These are phyloP conservation scores for Tylopilus balloui DNA, from an alignment of 768 basidiomycete species.

Conservation along the genomic window DNA sequence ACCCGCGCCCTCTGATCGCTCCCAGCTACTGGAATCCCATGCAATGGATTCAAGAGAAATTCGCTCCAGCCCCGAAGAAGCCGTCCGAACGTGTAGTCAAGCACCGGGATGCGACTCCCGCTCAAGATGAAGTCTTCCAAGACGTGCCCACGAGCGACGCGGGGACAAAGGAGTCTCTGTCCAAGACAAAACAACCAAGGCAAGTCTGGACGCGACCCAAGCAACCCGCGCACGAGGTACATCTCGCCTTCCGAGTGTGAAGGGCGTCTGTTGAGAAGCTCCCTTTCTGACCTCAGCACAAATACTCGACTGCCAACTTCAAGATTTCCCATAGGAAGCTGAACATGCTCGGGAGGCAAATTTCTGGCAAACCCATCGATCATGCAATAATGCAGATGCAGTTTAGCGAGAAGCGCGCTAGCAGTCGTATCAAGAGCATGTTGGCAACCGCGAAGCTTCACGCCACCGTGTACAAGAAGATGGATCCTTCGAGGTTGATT, in stretches of 20 bases:
- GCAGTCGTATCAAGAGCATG: constrained; percentile 83
- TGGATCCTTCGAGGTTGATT: constrained; percentile 67
- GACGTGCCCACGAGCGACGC: constrained; percentile 24
- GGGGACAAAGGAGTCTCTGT: constrained; percentile 9
- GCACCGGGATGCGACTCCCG: constrained; percentile 23
- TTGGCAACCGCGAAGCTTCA: constrained; percentile 83
- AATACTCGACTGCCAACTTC: constrained; percentile 89
- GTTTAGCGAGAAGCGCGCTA: constrained; percentile 90
- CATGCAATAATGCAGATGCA: constrained; percentile 95
- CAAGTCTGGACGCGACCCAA: constrained; percentile 15
- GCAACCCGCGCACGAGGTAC: constrained; percentile 30
- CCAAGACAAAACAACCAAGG: constrained; percentile 17
- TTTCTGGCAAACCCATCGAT: constrained; percentile 89
- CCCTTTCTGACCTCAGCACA: constrained; percentile 54
- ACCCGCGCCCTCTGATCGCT: background rate
- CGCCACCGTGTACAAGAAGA: constrained; percentile 70
- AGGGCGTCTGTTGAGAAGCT: constrained; percentile 5
- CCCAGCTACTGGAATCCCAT: constrained; percentile 53
- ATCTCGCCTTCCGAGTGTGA: background rate
- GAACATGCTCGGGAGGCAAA: constrained; percentile 81
- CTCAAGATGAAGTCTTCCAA: constrained; percentile 43
- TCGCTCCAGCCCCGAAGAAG: constrained; percentile 46
- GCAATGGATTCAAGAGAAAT: constrained; percentile 59
- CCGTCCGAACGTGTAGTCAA: constrained; percentile 41
- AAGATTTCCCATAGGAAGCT: constrained; percentile 93